Evolutionary conservation across 345 rosid species (phyloP), one percentile per base, ranked within the genome.

Genomic region (Combretum micranthum): DNA sequence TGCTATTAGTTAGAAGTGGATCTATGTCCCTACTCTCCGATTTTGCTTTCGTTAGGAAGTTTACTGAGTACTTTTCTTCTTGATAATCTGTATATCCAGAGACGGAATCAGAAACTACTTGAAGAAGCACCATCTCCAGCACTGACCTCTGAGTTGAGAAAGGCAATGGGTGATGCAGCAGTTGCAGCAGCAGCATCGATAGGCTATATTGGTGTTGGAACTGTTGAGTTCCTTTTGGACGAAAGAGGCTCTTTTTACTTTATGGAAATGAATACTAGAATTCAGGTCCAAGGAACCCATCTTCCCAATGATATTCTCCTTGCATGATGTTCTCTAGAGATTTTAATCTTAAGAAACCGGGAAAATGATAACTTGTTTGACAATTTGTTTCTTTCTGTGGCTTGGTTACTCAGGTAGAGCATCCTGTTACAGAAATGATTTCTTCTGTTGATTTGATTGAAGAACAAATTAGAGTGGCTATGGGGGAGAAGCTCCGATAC

Each of bases 71-170:
- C 45, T 39, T 19, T 13, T 74, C 56, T 63, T 58, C 52, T 39
- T 72, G 73, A 26, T 32, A 32, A 32, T 32, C 57, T 69, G 55
- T 32, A 53, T 13, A 60, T 59, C 42, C 81, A 93, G 99, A 85
- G 99, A 67, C 93, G 97, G 68, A 93, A 89, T 64, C 99, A 93
- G 64, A 93, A 93, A 71, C 77, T 86, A 65, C 71, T 93, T 55
- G 99, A 93, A 83, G 99, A 93, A 77, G 99, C 99, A 44, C 99
- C 99, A 42, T 93, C 97, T 66, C 99, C 99, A 46, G 99, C 97
- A 65, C 65, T 93, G 79, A 93, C 96, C 67, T 77, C 91, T 44
- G 94, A 93, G 67, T 68, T 93, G 74, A 77, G 99, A 32, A 93
- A 86, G 75, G 96, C 97, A 71, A 93, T 93, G 99, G 97, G 97